Percentiles rank a stretch among this genome's conserved stretches.
Conservation (phyloP, 139 green algal species). For the Deuterostichococcus epilithicus region DNA sequence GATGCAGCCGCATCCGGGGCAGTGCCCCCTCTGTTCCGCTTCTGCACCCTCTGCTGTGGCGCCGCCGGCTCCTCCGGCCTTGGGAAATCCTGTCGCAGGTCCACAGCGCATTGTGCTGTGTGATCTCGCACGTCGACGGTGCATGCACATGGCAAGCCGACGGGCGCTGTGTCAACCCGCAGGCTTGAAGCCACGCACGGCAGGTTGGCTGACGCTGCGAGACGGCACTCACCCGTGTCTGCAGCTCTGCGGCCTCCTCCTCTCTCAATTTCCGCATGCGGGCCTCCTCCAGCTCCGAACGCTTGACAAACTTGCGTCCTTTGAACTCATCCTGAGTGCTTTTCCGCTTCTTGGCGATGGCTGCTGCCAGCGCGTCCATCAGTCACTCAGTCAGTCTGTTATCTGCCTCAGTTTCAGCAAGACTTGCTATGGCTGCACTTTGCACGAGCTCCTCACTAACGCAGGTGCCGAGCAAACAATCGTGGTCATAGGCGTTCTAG, state of each 20-base stretch:
- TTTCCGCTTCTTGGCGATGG: conserved; percentile 41
- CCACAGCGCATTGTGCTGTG: too few species aligned
- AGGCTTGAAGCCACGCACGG: neutral
- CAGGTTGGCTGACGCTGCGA: neutral
- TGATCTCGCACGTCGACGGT: too few species aligned
- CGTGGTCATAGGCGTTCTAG: too few species aligned
- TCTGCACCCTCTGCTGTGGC: neutral
- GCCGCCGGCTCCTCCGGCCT: neutral
- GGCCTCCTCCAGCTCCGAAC: conserved; percentile 36
- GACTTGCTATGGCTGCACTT: too few species aligned
- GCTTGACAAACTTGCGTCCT: conserved; percentile 43
- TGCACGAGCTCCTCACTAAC: too few species aligned
- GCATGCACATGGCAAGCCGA: too few species aligned
- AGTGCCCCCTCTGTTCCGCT: neutral
- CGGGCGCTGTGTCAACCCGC: neutral
- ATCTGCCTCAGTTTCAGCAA: too few species aligned
- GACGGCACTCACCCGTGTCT: neutral
- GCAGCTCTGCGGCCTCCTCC: conserved; percentile 41
- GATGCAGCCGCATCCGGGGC: neutral
- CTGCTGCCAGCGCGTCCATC: conserved; percentile 32
- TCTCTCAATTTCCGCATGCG: conserved; percentile 31
- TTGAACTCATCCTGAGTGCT: conserved; percentile 26
- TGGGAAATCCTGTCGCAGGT: neutral
- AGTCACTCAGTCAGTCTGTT: too few species aligned
- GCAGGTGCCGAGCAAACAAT: too few species aligned